Evolutionary conservation across 768 basidiomycete genomes (phyloP).

Genomic region (Rhodotorula kratochvilovae): DNA sequence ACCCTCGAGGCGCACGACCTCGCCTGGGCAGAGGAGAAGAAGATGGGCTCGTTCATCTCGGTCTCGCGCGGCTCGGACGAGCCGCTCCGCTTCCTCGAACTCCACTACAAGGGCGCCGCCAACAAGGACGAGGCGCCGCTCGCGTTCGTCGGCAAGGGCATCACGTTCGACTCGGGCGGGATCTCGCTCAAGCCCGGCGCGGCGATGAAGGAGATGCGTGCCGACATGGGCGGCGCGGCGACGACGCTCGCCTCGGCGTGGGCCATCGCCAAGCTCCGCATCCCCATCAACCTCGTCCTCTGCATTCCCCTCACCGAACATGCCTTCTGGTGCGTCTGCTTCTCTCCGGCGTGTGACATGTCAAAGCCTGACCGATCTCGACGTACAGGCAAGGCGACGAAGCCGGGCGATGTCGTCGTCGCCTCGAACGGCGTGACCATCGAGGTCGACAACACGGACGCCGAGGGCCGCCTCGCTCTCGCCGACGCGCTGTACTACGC

Average conservation of each 20-base stretch:
- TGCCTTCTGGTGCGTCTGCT: conserved; percentile 57
- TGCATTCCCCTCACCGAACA: conserved; percentile 74
- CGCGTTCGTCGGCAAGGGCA: conserved; percentile 60
- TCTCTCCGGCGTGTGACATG: too few relatives aligned
- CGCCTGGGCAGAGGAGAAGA: conserved; percentile 79
- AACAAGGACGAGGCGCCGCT: conserved; percentile 49
- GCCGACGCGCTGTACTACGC: conserved; percentile 79
- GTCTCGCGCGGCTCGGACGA: conserved; percentile 70
- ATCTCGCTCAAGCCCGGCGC: conserved; percentile 67
- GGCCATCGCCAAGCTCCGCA: conserved; percentile 71
- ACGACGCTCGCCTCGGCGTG: conserved; percentile 66
- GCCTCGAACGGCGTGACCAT: conserved; percentile 60
- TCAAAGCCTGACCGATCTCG: not conserved
- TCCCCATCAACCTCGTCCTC: conserved; percentile 75
- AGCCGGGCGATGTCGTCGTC: conserved; percentile 65
- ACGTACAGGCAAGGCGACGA: conserved; percentile 33
- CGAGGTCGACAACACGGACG: conserved; percentile 83
- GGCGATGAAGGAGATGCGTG: conserved; percentile 50
- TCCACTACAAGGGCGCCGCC: conserved; percentile 75
- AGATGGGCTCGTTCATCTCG: conserved; percentile 84
- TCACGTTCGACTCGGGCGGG: conserved; percentile 76
- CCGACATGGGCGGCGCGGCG: conserved; percentile 61
- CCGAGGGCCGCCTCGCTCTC: conserved; percentile 53
- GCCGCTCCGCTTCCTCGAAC: conserved; percentile 80
- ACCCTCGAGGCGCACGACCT: conserved; percentile 65